phyloP scores from a whole-genome alignment of 2,329 filamentous ascomycete species.

The Fusarium drepaniforme region DNA sequence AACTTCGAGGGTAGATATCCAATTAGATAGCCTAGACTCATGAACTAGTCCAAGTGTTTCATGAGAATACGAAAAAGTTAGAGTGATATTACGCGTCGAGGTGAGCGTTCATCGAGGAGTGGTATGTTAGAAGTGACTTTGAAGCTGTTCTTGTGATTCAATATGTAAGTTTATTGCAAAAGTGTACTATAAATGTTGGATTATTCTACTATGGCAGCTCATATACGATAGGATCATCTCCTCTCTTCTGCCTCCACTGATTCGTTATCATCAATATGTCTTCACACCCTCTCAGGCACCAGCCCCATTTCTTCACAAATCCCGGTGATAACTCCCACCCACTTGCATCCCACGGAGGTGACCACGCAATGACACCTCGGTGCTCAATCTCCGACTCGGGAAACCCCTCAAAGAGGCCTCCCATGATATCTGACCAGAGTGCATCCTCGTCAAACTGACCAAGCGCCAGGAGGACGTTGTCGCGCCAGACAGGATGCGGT shows the following conservation, averaged over 20 bases:
- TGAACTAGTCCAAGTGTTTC: not conserved
- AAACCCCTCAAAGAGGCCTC: constrained; percentile 58
- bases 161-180: too few relatives aligned
- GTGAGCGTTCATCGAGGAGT: too few relatives aligned
- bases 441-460: constrained; percentile 57
- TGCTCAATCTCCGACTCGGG: constrained; percentile 55
- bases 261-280: constrained; percentile 31
- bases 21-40: not conserved
- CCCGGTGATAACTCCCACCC: constrained; percentile 40
- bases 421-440: constrained; percentile 57
- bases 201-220: not conserved
- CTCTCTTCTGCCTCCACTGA: constrained; percentile 27
- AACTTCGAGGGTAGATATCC: not conserved
- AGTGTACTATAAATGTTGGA: too few relatives aligned
- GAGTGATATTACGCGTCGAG: too few relatives aligned
- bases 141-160: too few relatives aligned
- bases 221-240: constrained; percentile 17
- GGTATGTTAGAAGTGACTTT: too few relatives aligned
- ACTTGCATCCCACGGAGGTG: constrained; percentile 37
- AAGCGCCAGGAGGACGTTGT: constrained; percentile 51
- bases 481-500: constrained; percentile 51
- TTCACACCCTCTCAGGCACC: constrained; percentile 22
- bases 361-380: constrained; percentile 57
- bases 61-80: not conserved
- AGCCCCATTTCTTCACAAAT: constrained; percentile 38